phyloP scores from a whole-genome alignment of 2,329 filamentous ascomycete genomes.

The Akanthomyces lecanii region DNA sequence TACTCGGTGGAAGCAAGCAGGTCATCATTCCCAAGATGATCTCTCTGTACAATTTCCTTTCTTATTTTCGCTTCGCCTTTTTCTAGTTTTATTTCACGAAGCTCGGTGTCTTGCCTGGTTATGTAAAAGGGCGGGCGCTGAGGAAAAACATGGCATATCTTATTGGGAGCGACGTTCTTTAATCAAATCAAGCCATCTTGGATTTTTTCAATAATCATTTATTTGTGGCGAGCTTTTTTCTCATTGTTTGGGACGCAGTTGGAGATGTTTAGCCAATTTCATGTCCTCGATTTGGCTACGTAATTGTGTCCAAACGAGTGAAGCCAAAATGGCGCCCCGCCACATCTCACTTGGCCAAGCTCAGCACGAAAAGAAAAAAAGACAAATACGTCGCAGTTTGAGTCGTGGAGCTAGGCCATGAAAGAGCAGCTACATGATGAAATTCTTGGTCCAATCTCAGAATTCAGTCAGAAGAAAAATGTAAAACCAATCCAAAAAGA shows the following conservation, averaged over 20 bases:
- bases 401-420: not conserved
- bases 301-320: not conserved
- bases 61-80: slow-evolving; percentile 8
- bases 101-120: slow-evolving; percentile 3
- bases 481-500: too few species aligned
- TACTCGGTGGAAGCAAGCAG: not conserved
- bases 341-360: not conserved
- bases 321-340: not conserved
- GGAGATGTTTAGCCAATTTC: not conserved
- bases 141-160: not conserved
- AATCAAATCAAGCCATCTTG: not conserved
- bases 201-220: not conserved
- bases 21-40: not conserved
- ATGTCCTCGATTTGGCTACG: not conserved
- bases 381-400: too few species aligned
- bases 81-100: not conserved
- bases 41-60: not conserved
- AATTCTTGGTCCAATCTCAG: too few species aligned
- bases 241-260: not conserved
- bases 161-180: not conserved
- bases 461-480: too few species aligned
- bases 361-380: too few species aligned
- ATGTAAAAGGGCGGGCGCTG: slow-evolving; percentile 4
- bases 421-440: too few species aligned
- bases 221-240: not conserved